These are phyloP conservation scores for Lecanoromycetidae sp. DNA, from an alignment of 2,329 filamentous ascomycete genomes.

Conservation along the genomic window DNA sequence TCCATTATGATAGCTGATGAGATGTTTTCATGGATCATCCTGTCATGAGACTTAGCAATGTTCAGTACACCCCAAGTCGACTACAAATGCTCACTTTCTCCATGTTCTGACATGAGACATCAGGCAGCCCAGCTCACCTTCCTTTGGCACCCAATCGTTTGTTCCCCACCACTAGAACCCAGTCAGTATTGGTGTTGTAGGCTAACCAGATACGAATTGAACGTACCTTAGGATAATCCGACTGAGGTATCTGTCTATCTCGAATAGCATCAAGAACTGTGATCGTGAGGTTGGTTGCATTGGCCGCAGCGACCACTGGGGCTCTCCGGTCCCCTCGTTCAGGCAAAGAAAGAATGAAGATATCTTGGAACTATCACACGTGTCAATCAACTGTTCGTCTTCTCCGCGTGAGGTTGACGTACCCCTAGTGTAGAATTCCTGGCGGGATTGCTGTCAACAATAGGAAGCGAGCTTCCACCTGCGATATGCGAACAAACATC, in stretches of 20 bases:
- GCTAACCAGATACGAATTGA: background rate
- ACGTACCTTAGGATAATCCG: constrained; percentile 11
- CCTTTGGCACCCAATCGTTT: constrained; percentile 13
- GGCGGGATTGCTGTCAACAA: constrained; percentile 9
- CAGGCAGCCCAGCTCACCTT: constrained; percentile 15
- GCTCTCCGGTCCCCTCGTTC: constrained; percentile 14
- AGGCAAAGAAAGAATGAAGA: constrained; percentile 15
- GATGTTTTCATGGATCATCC: constrained; percentile 16
- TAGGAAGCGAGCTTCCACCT: background rate
- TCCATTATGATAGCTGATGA: constrained; percentile 14
- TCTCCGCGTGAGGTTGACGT: background rate
- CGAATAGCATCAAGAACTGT: constrained; percentile 14
- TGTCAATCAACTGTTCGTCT: too few relatives aligned
- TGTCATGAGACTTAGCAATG: background rate
- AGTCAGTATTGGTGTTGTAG: background rate
- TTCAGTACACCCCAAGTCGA: too few relatives aligned
- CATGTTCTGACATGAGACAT: constrained; percentile 15
- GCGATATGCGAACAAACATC: constrained; percentile 3
- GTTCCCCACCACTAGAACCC: constrained; percentile 10
- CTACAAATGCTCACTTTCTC: constrained; percentile 9
- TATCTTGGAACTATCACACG: constrained; percentile 16
- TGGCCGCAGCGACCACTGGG: constrained; percentile 11
- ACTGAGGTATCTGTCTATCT: constrained; percentile 13
- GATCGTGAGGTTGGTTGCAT: constrained; percentile 14
- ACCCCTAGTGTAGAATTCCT: constrained; percentile 13